Evolutionary conservation across 2,329 filamentous ascomycete species (phyloP).

Genomic region (Harringtonia lauricola): DNA sequence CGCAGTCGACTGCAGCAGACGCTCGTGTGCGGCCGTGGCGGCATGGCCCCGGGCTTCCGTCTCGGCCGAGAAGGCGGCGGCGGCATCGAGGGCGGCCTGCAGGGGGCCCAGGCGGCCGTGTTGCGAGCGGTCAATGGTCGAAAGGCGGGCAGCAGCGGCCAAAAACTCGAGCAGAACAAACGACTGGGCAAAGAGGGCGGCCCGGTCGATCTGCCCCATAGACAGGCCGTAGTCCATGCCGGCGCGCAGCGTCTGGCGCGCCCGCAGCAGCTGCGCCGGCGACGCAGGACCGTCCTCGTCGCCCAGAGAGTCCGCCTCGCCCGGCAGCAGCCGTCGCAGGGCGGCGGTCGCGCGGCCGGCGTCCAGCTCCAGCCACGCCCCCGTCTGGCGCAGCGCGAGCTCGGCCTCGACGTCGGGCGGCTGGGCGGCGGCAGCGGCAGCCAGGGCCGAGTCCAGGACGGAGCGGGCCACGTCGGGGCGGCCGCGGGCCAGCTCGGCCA

Average conservation of each 20-base stretch:
- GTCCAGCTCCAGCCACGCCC: slow-evolving; percentile 57
- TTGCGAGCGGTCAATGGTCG: slow-evolving; percentile 17
- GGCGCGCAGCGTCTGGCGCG: slow-evolving; percentile 39
- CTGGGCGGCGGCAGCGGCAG: slow-evolving; percentile 14
- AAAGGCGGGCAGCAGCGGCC: slow-evolving; percentile 22
- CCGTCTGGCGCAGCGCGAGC: slow-evolving; percentile 42
- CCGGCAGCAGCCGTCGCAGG: slow-evolving; percentile 27
- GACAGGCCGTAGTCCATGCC: slow-evolving; percentile 46
- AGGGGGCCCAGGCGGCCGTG: slow-evolving; percentile 42
- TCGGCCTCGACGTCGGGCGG: slow-evolving; percentile 6
- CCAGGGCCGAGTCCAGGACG: slow-evolving; percentile 47
- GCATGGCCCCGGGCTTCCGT: slow-evolving; percentile 26
- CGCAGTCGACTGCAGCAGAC: slow-evolving; percentile 57
- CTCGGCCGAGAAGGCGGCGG: slow-evolving; percentile 29
- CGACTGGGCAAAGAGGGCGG: slow-evolving; percentile 47
- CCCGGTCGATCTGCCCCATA: slow-evolving; percentile 31
- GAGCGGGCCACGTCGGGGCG: slow-evolving; percentile 47
- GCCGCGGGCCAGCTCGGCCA: slow-evolving; percentile 53
- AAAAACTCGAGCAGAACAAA: slow-evolving; percentile 60
- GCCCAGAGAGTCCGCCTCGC: slow-evolving; percentile 7
- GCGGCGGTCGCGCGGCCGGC: slow-evolving; percentile 22
- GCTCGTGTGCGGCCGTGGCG: slow-evolving; percentile 38
- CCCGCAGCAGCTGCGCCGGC: slow-evolving; percentile 37
- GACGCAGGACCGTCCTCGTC: slow-evolving; percentile 11
- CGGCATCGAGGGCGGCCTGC: slow-evolving; percentile 29